Evolutionary conservation across 768 basidiomycete species (phyloP).

Genomic region (Naganishia vishniacii): DNA sequence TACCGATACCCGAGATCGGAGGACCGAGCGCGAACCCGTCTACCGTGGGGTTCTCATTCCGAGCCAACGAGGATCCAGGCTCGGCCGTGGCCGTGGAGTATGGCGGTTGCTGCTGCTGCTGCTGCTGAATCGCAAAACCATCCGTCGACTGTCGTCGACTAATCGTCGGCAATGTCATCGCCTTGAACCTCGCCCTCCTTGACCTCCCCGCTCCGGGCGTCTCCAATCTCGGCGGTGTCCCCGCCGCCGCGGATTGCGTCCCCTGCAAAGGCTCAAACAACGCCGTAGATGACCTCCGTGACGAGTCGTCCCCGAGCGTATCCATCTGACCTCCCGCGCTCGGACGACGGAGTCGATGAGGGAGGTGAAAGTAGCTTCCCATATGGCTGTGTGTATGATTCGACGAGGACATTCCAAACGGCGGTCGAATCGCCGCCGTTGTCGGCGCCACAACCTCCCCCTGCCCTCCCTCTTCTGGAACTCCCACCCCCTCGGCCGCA

Average conservation of each 20-base stretch:
- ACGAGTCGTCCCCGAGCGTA: background rate
- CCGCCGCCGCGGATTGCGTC: background rate
- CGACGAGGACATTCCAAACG: conserved; percentile 2
- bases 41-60: background rate
- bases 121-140: background rate
- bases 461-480: background rate
- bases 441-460: background rate
- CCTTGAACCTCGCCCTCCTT: conserved; percentile 10
- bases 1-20: background rate
- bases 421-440: background rate
- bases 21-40: conserved; percentile 17
- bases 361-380: conserved; percentile 16
- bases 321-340: background rate
- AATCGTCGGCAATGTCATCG: conserved; percentile 18
- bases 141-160: conserved; percentile 19
- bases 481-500: background rate
- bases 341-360: background rate
- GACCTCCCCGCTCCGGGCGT: background rate
- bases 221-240: background rate
- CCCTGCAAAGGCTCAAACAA: no score
- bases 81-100: background rate
- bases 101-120: background rate
- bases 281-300: no score
- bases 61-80: background rate
- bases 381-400: background rate